Evolutionary conservation across 2,329 filamentous ascomycete genomes (phyloP).

Genomic region (Fusarium sp.): DNA sequence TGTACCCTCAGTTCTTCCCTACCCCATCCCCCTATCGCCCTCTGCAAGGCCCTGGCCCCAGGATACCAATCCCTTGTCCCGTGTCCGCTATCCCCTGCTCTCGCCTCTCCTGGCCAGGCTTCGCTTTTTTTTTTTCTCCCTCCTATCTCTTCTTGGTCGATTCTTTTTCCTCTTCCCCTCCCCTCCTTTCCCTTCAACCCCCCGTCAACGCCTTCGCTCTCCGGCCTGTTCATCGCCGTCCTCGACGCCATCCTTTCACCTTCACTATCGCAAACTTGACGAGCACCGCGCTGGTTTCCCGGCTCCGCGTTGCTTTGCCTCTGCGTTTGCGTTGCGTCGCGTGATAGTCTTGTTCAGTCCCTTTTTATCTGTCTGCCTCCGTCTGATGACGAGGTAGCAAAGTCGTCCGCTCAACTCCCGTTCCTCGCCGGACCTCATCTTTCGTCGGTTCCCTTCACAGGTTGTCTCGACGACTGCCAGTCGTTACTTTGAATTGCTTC

Average conservation of each 20-base stretch:
- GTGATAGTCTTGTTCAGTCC: conserved; percentile 34
- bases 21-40: conserved; percentile 47
- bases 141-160: conserved; percentile 47
- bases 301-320: conserved; percentile 39
- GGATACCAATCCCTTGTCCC: conserved; percentile 49
- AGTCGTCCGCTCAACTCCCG: conserved; percentile 30
- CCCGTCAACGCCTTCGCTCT: conserved; percentile 49
- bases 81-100: conserved; percentile 50
- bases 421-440: conserved; percentile 43
- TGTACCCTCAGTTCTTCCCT: conserved; percentile 22
- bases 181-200: conserved; percentile 44
- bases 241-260: conserved; percentile 40
- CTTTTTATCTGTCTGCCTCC: conserved; percentile 37
- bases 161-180: conserved; percentile 43
- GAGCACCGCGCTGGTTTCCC: conserved; percentile 40
- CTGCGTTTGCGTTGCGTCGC: conserved; percentile 40
- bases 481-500: conserved; percentile 49
- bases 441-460: conserved; percentile 47
- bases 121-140: conserved; percentile 45
- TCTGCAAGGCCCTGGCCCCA: conserved; percentile 46
- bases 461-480: conserved; percentile 50
- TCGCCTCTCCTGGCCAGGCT: conserved; percentile 47
- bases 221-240: conserved; percentile 47
- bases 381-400: conserved; percentile 47
- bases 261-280: conserved; percentile 38